These are phyloP conservation scores for Ascochyta clinopodiicola DNA, from an alignment of 2,329 filamentous ascomycete species.

Conservation along the genomic window DNA sequence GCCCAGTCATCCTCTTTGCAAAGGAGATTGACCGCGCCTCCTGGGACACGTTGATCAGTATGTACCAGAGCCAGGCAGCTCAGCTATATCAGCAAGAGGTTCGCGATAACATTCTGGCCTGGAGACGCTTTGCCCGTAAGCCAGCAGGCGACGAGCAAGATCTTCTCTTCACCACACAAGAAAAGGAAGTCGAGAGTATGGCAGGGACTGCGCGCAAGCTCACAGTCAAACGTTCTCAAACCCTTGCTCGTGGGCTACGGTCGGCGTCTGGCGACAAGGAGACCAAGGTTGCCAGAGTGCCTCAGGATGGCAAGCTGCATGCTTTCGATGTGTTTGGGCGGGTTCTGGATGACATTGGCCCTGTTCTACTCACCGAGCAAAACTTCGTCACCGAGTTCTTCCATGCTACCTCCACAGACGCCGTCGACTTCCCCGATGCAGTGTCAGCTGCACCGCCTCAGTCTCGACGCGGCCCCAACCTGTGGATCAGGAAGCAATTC, in stretches of 20 bases:
- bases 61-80: slow-evolving; percentile 79
- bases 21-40: slow-evolving; percentile 81
- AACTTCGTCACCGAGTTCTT: slow-evolving; percentile 98
- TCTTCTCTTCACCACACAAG: slow-evolving; percentile 85
- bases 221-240: slow-evolving; percentile 93
- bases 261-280: slow-evolving; percentile 70
- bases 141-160: slow-evolving; percentile 78
- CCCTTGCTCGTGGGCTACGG: slow-evolving; percentile 75
- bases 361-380: slow-evolving; percentile 88
- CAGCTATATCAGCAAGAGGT: slow-evolving; percentile 84
- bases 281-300: slow-evolving; percentile 61
- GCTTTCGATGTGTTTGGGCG: slow-evolving; percentile 83
- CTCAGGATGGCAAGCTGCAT: slow-evolving; percentile 69
- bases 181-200: slow-evolving; percentile 82
- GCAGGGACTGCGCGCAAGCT: slow-evolving; percentile 77
- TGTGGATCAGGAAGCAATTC: slow-evolving; percentile 77
- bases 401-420: slow-evolving; percentile 85
- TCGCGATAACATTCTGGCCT: slow-evolving; percentile 74
- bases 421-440: slow-evolving; percentile 81
- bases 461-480: slow-evolving; percentile 73
- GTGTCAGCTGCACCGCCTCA: slow-evolving; percentile 71
- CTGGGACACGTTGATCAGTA: slow-evolving; percentile 79
- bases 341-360: slow-evolving; percentile 80
- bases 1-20: slow-evolving; percentile 84
- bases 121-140: slow-evolving; percentile 81